phyloP scores from a whole-genome alignment of 805 yeast genomes.

The Saccharomycopsis sp. region DNA sequence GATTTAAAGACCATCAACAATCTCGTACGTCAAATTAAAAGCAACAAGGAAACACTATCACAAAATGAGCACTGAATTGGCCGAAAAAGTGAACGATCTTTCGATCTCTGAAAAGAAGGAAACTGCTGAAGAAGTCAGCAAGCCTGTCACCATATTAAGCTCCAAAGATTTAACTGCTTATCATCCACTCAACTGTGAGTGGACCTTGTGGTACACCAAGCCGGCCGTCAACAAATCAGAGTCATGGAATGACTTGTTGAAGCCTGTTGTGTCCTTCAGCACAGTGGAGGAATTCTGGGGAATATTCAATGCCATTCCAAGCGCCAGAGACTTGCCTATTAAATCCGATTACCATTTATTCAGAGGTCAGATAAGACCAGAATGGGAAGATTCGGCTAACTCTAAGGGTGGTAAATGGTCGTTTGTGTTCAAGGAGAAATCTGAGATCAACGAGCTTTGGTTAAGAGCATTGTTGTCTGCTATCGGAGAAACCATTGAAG shows the following conservation, averaged over 20 bases:
- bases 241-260: slow-evolving; percentile 87
- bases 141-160: slow-evolving; percentile 16
- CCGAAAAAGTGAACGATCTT: slow-evolving; percentile 39
- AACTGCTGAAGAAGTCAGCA: neutral
- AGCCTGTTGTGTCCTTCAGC: slow-evolving; percentile 84
- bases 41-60: neutral
- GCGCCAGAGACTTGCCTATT: slow-evolving; percentile 82
- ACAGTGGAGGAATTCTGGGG: slow-evolving; percentile 99
- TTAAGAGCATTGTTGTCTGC: slow-evolving; percentile 79
- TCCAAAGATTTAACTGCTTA: slow-evolving; percentile 56
- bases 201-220: slow-evolving; percentile 98
- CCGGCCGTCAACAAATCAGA: slow-evolving; percentile 75
- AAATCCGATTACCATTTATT: slow-evolving; percentile 93
- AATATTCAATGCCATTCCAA: slow-evolving; percentile 86
- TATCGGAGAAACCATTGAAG: slow-evolving; percentile 91
- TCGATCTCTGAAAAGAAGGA: slow-evolving; percentile 30
- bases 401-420: slow-evolving; percentile 94
- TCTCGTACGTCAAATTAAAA: too few relatives aligned
- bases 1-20: too few relatives aligned
- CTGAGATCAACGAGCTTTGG: slow-evolving; percentile 85
- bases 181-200: slow-evolving; percentile 84
- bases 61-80: slow-evolving; percentile 39
- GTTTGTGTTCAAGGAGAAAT: slow-evolving; percentile 57
- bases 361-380: slow-evolving; percentile 91
- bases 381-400: slow-evolving; percentile 94